These are phyloP conservation scores for Lyophyllum semitale DNA, from an alignment of 768 basidiomycete genomes.

Conservation along the genomic window DNA sequence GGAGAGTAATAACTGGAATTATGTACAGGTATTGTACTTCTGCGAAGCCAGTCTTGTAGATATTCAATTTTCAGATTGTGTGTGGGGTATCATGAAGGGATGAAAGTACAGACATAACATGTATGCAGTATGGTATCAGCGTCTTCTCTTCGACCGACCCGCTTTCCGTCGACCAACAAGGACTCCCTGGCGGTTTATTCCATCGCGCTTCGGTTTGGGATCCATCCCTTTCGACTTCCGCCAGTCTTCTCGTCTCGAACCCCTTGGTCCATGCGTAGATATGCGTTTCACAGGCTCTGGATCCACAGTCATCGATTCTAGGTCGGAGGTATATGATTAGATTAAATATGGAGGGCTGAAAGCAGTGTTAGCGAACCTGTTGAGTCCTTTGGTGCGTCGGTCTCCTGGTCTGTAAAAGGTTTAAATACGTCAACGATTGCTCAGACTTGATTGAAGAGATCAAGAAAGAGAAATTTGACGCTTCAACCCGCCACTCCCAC, in stretches of 20 bases:
- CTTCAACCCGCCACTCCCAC: slow-evolving; percentile 14
- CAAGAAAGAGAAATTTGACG: slow-evolving; percentile 34
- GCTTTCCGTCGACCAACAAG: slow-evolving; percentile 63
- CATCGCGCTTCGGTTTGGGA: slow-evolving; percentile 47
- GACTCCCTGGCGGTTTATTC: slow-evolving; percentile 70
- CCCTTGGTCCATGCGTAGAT: slow-evolving; percentile 82
- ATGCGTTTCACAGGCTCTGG: slow-evolving; percentile 39
- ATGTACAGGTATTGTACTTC: neutral
- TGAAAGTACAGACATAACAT: slow-evolving; percentile 3
- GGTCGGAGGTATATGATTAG: slow-evolving; percentile 16
- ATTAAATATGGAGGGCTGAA: neutral
- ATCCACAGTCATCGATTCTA: slow-evolving; percentile 62
- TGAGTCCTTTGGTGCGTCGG: slow-evolving; percentile 23
- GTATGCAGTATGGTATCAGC: slow-evolving; percentile 39
- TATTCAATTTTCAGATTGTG: neutral
- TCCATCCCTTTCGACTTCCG: slow-evolving; percentile 75
- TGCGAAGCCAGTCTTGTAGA: slow-evolving; percentile 2
- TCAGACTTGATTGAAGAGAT: slow-evolving; percentile 32
- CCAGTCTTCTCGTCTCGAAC: slow-evolving; percentile 82
- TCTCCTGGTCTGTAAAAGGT: slow-evolving; percentile 34
- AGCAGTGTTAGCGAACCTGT: slow-evolving; percentile 31
- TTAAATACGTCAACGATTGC: slow-evolving; percentile 40
- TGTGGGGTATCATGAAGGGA: neutral
- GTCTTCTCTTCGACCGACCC: slow-evolving; percentile 70
- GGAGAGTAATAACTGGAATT: neutral